Percentiles rank a stretch among this genome's conserved stretches.
Evolutionary conservation across 1,284 basidiomycete species (phyloP).

Genomic region (Marasmius oreades): DNA sequence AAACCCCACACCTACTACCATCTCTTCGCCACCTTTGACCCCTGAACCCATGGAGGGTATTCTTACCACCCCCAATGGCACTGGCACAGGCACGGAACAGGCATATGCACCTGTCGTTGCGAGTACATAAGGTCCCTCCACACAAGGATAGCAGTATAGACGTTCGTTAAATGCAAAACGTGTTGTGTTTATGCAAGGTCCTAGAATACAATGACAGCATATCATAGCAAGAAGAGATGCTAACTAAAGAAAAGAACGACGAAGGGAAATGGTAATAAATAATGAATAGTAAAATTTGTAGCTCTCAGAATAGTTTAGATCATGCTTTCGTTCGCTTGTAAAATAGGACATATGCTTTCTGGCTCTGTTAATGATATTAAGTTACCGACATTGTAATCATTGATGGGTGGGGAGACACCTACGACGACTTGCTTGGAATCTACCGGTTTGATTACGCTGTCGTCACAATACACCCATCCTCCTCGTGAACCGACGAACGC

Average conservation of each 20-base stretch:
- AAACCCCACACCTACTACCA: neutral
- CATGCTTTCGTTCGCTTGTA: conserved; percentile 72
- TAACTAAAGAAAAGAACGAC: neutral
- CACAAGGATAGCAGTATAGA: neutral
- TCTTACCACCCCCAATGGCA: neutral
- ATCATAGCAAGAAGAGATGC: neutral
- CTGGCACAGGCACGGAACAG: neutral
- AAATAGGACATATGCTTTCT: conserved; percentile 85
- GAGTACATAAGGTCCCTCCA: neutral
- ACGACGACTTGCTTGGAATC: conserved; percentile 84
- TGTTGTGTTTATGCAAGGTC: neutral
- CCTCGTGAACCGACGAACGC: conserved; percentile 79
- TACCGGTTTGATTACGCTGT: conserved; percentile 70
- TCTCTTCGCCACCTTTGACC: neutral
- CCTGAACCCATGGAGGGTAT: neutral
- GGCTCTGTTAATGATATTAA: conserved; percentile 48
- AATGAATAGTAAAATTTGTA: conserved; percentile 3
- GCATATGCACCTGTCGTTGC: neutral
- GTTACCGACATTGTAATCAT: conserved; percentile 1
- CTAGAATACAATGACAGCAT: conserved; percentile 5
- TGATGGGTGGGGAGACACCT: conserved; percentile 36
- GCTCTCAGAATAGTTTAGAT: conserved; percentile 21
- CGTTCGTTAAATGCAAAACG: neutral
- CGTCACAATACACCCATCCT: conserved; percentile 86
- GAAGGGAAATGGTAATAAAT: neutral